These are phyloP conservation scores for Verticillium isaacii DNA, from an alignment of 2,329 filamentous ascomycete genomes.

Conservation along the genomic window DNA sequence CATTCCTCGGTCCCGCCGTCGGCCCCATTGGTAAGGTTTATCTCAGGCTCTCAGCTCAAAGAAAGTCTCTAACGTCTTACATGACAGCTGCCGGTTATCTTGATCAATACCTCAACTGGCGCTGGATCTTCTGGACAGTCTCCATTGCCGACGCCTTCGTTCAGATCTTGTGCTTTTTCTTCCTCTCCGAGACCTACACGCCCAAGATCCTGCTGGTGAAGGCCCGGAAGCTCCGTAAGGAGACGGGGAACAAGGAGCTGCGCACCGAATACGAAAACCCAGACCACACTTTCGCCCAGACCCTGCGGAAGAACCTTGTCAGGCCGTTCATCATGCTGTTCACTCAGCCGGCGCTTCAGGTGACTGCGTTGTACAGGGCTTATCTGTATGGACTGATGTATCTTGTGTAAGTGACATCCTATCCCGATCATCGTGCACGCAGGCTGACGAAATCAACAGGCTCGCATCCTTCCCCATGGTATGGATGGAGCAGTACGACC, in stretches of 20 bases:
- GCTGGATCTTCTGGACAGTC: conserved; percentile 39
- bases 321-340: conserved; percentile 44
- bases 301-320: conserved; percentile 26
- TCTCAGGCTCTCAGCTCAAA: too few species aligned
- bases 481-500: conserved; percentile 41
- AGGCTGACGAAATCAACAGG: conserved; percentile 2
- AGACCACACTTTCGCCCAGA: conserved; percentile 18
- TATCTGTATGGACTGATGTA: conserved; percentile 52
- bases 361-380: conserved; percentile 43
- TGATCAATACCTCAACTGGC: conserved; percentile 31
- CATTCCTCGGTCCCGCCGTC: conserved; percentile 37
- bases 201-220: conserved; percentile 23
- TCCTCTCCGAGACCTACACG: conserved; percentile 33
- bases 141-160: conserved; percentile 29
- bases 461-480: conserved; percentile 49
- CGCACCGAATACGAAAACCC: conserved; percentile 22
- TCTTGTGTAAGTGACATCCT: conserved; percentile 28
- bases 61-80: neutral
- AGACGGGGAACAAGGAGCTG: conserved; percentile 20
- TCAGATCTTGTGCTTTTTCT: conserved; percentile 27
- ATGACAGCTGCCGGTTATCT: conserved; percentile 31
- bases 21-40: conserved; percentile 29
- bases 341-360: conserved; percentile 44
- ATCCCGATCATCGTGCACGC: neutral
- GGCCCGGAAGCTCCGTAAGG: conserved; percentile 19